Evolutionary conservation across 2,329 filamentous ascomycete genomes (phyloP), one percentile per base, ranked within the genome.

Genomic region (Aspergillus latus): DNA sequence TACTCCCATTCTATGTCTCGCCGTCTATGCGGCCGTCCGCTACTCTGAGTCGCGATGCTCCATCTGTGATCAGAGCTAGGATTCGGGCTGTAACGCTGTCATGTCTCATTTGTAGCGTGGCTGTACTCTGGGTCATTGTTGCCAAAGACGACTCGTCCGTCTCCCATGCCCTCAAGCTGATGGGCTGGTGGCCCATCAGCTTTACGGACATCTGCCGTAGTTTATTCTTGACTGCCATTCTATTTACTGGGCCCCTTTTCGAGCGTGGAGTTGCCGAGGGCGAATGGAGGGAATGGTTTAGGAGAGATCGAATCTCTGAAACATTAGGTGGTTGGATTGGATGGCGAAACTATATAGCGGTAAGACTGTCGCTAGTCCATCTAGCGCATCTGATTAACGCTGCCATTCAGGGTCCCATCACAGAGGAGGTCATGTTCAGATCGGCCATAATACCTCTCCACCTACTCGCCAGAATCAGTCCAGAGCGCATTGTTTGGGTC

Each of bases 341-440:
- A 37, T 96, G 90, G 84, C 85, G 94, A 63, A 97, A 97, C 70
- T 85, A 88, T 69, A 82, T 97, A 59, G 90, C 90, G 40, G 92
- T 94, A 78, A 66, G 88, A 79, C 42, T 61, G 26, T 21, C 56
- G 46, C 43, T 21, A 37, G 15, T 29, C 21, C 21, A 21, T 21
- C 21, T n/a, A 40, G 71, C 36, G 13, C 26, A 57, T 49, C 37
- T 36, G 21, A 13, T 52, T 64, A 36, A 60, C 42, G 57, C 60
- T 56, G 28, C 43, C 55, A 11, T 54, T 26, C 61, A 89, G 88
- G 92, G 91, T 37, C 92, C 94, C 0, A 78, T 94, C 53, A 96
- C 92, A 9, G 94, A 99, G 77, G 94, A 99, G 75, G 79, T 96
- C 58, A 88, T 97, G 66, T 99, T 97, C 80, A 89, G 94, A 68